A percentile compares a stretch with the other conserved stretches of the same genome.
Evolutionary conservation across 495 filamentous ascomycete species (phyloP).

Genomic region (Aspergillus saccharolyticus): DNA sequence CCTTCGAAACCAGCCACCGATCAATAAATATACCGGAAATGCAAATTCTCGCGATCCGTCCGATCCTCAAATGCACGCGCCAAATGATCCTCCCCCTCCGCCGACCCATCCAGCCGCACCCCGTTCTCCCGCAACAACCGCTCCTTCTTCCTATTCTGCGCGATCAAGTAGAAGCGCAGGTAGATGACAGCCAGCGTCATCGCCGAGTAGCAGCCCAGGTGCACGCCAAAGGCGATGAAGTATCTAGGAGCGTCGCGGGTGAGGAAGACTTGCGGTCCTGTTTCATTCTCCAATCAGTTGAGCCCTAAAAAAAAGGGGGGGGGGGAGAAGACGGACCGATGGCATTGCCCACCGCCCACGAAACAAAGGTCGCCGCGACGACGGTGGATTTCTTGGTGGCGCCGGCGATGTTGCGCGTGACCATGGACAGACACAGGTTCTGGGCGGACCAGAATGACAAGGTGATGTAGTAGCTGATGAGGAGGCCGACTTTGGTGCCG

Average conservation of each 20-base stretch:
- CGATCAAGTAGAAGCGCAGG: slow-evolving; percentile 32
- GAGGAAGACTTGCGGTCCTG: slow-evolving; percentile 46
- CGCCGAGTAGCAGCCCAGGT: slow-evolving; percentile 38
- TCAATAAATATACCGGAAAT: slow-evolving; percentile 45
- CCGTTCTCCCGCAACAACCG: slow-evolving; percentile 26
- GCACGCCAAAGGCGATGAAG: slow-evolving; percentile 40
- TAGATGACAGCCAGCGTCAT: slow-evolving; percentile 33
- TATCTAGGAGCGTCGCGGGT: slow-evolving; percentile 34
- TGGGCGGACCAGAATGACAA: slow-evolving; percentile 55
- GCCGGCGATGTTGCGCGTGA: slow-evolving; percentile 61
- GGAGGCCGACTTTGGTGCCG: slow-evolving; percentile 46
- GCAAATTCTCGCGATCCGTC: slow-evolving; percentile 44
- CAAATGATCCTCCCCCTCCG: slow-evolving; percentile 19
- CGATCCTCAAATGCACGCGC: slow-evolving; percentile 44
- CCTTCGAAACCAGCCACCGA: background rate
- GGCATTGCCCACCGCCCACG: slow-evolving; percentile 41
- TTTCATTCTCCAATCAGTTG: too few relatives aligned
- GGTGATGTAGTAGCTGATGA: slow-evolving; percentile 59
- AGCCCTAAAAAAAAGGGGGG: background rate
- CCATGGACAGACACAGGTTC: slow-evolving; percentile 53
- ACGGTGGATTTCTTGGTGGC: slow-evolving; percentile 61
- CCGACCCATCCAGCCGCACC: slow-evolving; percentile 15
- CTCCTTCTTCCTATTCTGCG: slow-evolving; percentile 40
- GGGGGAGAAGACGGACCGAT: slow-evolving; percentile 24
- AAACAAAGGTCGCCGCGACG: slow-evolving; percentile 41